Base-by-base conservation (phyloP, 208 protist genomes). In the Acanthamoeba lugdunensis region DNA sequence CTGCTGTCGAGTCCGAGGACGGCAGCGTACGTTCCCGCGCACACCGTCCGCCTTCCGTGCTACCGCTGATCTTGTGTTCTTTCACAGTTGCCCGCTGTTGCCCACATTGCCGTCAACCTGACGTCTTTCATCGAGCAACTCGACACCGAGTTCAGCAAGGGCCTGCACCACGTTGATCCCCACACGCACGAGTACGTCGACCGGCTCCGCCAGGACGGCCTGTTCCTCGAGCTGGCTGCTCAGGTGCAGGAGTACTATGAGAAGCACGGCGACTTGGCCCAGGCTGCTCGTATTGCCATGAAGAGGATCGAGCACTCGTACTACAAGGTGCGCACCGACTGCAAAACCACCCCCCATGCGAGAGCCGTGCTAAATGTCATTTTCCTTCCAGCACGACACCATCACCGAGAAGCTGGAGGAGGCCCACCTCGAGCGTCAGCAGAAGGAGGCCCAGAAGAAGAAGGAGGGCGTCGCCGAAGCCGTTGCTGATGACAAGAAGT, bases 281-380 rank as follows among this genome's bases (percentile, higher is more conserved):
- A 71, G 6, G 91, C 95, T 16, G 95, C 96, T 4, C 92, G 96
- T 25, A 56, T 95, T 41, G 96, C 96, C 45, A 67, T 96, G 54
- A 94, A 94, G 73, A 94, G 96, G 75, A 18, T 98, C 30, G 96
- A 98, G 94, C 97, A 97, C 90, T 45, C 97, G 41, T 98, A 98
- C 91, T 97, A 96, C 89, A 96, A 96, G 92, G 45, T 87, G 50
- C 1, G n/a, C 25, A 28, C 61, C 13, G 7, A 67, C 61, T 56
- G 81, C 11, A 56, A 75, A 63, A 91, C 28, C 16, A 41, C 25
- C 67, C 37, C 45, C 9, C 14, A n/a, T 56, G 48, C n/a, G 28
- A 71, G 3, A 79, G 37, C 18, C 5, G 23, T 71, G 54, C 50
- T 73, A 0, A 69, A 8, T 41, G 23, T 25, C 25, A 6, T 54